Evolutionary conservation across 768 basidiomycete species (phyloP), one percentile per base, ranked within the genome.

Genomic region (Psilocybe tampanensis): DNA sequence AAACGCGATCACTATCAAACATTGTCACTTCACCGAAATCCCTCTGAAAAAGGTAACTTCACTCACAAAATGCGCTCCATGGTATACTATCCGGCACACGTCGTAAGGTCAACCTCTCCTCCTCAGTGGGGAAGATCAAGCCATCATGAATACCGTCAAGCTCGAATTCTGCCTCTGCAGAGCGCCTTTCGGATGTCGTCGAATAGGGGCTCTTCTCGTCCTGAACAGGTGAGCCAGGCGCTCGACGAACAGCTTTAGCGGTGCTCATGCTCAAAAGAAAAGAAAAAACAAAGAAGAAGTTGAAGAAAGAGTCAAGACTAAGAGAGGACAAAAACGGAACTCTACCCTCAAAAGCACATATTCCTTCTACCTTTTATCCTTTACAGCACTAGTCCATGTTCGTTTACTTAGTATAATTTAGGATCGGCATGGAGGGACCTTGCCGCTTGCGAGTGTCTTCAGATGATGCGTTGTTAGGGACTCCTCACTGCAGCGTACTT

Each of bases 41-140:
- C n/a, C 15, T 34, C 33, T 52, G 85, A 34, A 33, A 24, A 52
- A n/a, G 34, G 41, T 11, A 44, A 32, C 29, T 2, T 18, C n/a
- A 19, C 76, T 61, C 52, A 83, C 81, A 66, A 66, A 82, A 85
- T 12, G 84, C 82, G 45, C 71, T 73, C 85, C 85, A 86, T 0
- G 85, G 85, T 44, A 87, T 64, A 7, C 64, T 43, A 56, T 89
- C 88, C 9, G 87, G 67, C 7, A 90, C 83, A 44, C 86, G 80
- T 23, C 86, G 78, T 29, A 90, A 73, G 8, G 84, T 85, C 3
- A 56, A 62, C 26, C 75, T 66, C 70, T 90, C 88, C 65, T 88
- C 81, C 23, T 82, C 82, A 0, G 85, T 85, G 2, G 88, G 88
- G 63, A 86, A 85, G 61, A 79, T 79, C 52, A 88, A 74, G 19